Evolutionary conservation across 495 filamentous ascomycete genomes (phyloP).

Genomic region (Terfezia boudieri): DNA sequence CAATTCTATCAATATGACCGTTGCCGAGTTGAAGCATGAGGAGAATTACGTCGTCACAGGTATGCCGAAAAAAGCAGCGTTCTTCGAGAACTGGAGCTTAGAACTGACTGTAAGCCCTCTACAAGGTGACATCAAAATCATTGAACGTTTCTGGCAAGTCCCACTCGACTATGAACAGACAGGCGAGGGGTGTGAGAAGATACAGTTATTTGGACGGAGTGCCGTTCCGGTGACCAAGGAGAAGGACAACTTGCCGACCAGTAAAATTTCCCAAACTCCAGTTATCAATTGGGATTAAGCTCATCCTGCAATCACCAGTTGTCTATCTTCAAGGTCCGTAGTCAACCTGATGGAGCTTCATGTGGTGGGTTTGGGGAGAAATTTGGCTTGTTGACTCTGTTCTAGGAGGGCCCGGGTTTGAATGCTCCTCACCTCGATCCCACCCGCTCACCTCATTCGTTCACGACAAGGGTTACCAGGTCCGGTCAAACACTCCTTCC

Average conservation of each 20-base stretch:
- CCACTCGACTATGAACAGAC: conserved; percentile 12
- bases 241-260: conserved; percentile 11
- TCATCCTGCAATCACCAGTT: background rate
- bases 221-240: conserved; percentile 12
- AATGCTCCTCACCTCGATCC: conserved; percentile 49
- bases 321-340: conserved; percentile 14
- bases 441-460: conserved; percentile 41
- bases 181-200: background rate
- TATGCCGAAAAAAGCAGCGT: background rate
- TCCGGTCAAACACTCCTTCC: background rate
- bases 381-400: background rate
- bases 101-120: background rate
- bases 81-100: background rate
- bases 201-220: conserved; percentile 12
- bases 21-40: background rate
- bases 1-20: background rate
- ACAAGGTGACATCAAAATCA: conserved; percentile 12
- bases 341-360: no score
- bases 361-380: no score
- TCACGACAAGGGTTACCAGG: conserved; percentile 60
- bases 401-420: conserved; percentile 52
- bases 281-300: background rate
- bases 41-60: conserved; percentile 10
- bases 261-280: conserved; percentile 2
- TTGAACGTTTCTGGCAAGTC: conserved; percentile 17